Conservation (phyloP, 2,329 filamentous ascomycete genomes). For the Aspergillus puulaauensis region DNA sequence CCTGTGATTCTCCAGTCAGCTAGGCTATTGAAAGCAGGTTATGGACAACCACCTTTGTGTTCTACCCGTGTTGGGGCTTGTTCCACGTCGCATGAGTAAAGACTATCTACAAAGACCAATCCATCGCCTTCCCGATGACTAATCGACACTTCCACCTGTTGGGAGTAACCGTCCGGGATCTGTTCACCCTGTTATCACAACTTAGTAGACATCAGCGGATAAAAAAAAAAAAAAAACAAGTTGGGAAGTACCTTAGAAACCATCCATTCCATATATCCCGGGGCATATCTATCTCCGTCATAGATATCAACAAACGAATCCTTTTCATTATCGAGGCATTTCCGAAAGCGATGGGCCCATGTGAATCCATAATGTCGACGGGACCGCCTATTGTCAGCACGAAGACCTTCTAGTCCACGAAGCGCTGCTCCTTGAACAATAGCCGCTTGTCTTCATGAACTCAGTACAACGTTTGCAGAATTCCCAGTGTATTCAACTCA, state of each 20-base stretch:
- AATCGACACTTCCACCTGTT: accelerated
- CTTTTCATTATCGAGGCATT: neutral
- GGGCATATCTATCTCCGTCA: neutral
- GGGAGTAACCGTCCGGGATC: neutral
- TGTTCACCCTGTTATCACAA: neutral
- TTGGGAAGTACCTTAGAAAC: neutral
- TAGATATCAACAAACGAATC: neutral
- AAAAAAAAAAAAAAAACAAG: too few species aligned
- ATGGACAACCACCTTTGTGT: neutral
- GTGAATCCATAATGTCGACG: slow-evolving; percentile 8
- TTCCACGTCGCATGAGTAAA: too few species aligned
- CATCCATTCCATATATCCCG: neutral
- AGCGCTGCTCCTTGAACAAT: slow-evolving; percentile 12
- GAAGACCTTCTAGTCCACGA: slow-evolving; percentile 6
- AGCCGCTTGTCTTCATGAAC: slow-evolving; percentile 2
- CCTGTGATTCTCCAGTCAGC: neutral
- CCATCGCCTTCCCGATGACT: accelerated
- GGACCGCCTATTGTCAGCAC: neutral
- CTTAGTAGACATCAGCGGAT: neutral
- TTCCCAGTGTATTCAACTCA: neutral
- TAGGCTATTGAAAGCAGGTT: neutral
- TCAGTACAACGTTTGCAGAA: too few species aligned
- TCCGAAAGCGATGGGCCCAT: neutral
- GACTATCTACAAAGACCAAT: too few species aligned
- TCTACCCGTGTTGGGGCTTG: neutral